Evolutionary conservation across 2,329 filamentous ascomycete genomes (phyloP).

Genomic region (Corynespora cassiicola): DNA sequence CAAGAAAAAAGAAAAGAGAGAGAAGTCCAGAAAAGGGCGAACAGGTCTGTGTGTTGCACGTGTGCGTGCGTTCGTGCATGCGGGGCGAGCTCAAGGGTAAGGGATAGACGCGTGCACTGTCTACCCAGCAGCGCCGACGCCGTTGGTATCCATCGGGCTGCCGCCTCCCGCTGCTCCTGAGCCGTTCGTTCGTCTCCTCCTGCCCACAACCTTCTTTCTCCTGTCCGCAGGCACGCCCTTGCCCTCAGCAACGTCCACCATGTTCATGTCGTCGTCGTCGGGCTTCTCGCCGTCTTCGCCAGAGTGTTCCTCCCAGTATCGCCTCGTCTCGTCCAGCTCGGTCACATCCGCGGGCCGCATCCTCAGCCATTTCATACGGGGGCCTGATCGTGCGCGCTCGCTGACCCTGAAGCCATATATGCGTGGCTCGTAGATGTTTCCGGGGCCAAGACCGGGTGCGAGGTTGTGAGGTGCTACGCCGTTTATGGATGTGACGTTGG

Average conservation of each 20-base stretch:
- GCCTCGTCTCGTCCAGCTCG: slow-evolving; percentile 77
- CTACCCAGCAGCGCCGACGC: slow-evolving; percentile 37
- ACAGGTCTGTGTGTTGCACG: no score
- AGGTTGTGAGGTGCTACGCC: slow-evolving; percentile 88
- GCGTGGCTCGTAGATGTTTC: slow-evolving; percentile 88
- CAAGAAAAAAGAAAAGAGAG: no score
- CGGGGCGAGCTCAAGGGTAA: no score
- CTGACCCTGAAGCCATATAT: slow-evolving; percentile 98
- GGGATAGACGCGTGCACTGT: no score
- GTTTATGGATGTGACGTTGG: slow-evolving; percentile 66
- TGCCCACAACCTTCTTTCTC: slow-evolving; percentile 46
- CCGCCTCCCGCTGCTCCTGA: slow-evolving; percentile 31
- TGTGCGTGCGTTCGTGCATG: no score
- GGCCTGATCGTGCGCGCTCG: slow-evolving; percentile 86
- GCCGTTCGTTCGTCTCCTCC: slow-evolving; percentile 43
- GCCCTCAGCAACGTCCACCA: slow-evolving; percentile 43
- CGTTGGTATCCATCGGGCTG: slow-evolving; percentile 51
- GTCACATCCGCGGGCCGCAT: slow-evolving; percentile 80
- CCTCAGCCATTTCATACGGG: slow-evolving; percentile 95
- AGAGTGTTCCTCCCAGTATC: slow-evolving; percentile 52
- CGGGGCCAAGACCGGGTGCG: slow-evolving; percentile 80
- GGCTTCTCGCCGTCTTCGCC: slow-evolving; percentile 48
- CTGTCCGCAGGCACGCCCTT: slow-evolving; percentile 33
- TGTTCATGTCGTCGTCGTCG: slow-evolving; percentile 47
- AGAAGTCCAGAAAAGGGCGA: no score